These are phyloP conservation scores for Apiospora arundinis DNA, from an alignment of 2,329 filamentous ascomycete genomes.

Conservation along the genomic window DNA sequence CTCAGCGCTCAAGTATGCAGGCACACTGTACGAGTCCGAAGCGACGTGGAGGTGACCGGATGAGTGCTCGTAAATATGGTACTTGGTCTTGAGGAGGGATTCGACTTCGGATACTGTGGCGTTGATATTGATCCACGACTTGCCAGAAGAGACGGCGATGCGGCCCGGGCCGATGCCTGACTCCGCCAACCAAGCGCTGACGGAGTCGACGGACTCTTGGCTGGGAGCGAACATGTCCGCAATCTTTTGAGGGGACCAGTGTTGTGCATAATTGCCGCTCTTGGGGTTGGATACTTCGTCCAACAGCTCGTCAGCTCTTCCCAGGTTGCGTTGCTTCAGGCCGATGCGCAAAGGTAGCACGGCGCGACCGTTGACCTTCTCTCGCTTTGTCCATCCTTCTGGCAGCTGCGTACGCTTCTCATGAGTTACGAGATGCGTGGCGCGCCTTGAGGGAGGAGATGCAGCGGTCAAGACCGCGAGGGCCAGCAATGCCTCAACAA, in stretches of 20 bases:
- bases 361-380: neutral
- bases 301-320: neutral
- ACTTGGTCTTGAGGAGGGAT: constrained; percentile 23
- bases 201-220: constrained; percentile 19
- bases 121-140: constrained; percentile 18
- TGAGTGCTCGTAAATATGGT: constrained; percentile 22
- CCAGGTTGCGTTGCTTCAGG: constrained; percentile 21
- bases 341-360: constrained; percentile 21
- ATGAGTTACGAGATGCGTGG: neutral
- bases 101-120: constrained; percentile 22
- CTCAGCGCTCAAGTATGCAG: constrained; percentile 30
- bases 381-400: neutral
- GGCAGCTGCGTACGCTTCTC: neutral
- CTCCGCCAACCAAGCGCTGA: constrained; percentile 22
- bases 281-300: neutral
- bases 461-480: neutral
- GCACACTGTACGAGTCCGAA: constrained; percentile 17
- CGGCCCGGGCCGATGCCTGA: constrained; percentile 19
- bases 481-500: neutral
- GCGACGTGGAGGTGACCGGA: constrained; percentile 27
- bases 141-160: neutral
- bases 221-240: constrained; percentile 23
- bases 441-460: neutral
- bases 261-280: constrained; percentile 21
- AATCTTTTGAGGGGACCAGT: constrained; percentile 20